Evolutionary conservation across 495 filamentous ascomycete genomes (phyloP).

Genomic region (Penicillium ochrochloron): DNA sequence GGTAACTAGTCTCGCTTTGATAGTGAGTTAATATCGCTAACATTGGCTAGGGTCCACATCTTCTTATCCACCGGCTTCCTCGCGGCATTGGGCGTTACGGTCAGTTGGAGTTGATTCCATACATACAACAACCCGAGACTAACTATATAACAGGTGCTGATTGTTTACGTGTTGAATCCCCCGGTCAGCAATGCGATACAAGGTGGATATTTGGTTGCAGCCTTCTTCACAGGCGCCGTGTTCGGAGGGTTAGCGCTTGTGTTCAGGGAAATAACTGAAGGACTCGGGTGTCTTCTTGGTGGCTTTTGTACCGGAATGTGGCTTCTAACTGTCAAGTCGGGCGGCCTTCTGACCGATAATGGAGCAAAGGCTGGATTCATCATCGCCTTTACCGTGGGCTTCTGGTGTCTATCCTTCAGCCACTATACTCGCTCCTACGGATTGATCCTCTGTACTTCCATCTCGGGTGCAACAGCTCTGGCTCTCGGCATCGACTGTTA

Average conservation of each 20-base stretch:
- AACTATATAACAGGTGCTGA: constrained; percentile 59
- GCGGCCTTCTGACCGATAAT: constrained; percentile 68
- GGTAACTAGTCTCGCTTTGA: constrained; percentile 39
- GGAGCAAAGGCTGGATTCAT: constrained; percentile 76
- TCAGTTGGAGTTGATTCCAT: constrained; percentile 31
- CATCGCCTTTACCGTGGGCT: constrained; percentile 65
- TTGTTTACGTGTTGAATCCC: constrained; percentile 87
- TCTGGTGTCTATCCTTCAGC: constrained; percentile 77
- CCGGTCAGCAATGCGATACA: constrained; percentile 78
- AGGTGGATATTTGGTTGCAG: constrained; percentile 87
- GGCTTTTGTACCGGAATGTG: constrained; percentile 93
- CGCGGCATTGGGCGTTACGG: constrained; percentile 72
- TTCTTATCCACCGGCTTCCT: constrained; percentile 81
- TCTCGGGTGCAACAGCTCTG: constrained; percentile 77
- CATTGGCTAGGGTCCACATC: constrained; percentile 63
- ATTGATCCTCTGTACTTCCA: constrained; percentile 75
- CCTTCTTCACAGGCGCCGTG: constrained; percentile 71
- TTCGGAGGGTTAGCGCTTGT: constrained; percentile 77
- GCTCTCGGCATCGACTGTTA: constrained; percentile 92
- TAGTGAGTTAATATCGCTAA: constrained; percentile 9
- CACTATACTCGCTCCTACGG: constrained; percentile 77
- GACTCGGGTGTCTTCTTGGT: constrained; percentile 83
- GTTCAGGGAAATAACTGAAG: constrained; percentile 86
- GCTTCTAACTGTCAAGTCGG: constrained; percentile 76
- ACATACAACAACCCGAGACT: background rate